Conservation (phyloP, 345 rosid genomes). For the Carallia brachiata region DNA sequence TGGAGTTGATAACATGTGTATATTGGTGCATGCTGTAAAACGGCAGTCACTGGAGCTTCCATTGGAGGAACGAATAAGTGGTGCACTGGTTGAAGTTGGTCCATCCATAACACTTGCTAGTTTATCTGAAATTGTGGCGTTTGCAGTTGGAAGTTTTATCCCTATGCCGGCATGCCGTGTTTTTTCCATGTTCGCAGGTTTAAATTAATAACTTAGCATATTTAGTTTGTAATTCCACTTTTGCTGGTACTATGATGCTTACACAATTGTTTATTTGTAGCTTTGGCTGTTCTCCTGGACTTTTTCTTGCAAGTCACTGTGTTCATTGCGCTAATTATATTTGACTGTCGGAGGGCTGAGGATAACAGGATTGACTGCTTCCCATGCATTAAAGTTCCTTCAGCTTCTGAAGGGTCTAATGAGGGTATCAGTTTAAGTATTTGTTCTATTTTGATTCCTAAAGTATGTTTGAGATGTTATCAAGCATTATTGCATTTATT, state of each 20-base stretch:
- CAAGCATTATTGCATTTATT: not conserved
- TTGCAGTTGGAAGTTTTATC: conserved; percentile 92
- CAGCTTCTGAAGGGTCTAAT: conserved; percentile 45
- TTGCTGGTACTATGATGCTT: conserved; percentile 1
- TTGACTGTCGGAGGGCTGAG: conserved; percentile 75
- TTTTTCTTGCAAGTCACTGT: conserved; percentile 96
- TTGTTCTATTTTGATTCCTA: not conserved
- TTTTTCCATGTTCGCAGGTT: conserved; percentile 98
- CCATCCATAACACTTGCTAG: conserved; percentile 99
- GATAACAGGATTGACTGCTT: conserved; percentile 81
- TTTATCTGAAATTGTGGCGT: conserved; percentile 83
- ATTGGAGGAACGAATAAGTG: conserved; percentile 72
- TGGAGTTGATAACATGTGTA: conserved; percentile 98
- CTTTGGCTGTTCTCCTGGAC: conserved; percentile 90
- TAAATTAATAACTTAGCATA: not conserved
- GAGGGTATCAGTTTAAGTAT: conserved; percentile 47
- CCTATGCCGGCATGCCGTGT: conserved; percentile 98
- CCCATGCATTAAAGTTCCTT: conserved; percentile 68
- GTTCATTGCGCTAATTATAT: conserved; percentile 86
- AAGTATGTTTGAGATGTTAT: not conserved
- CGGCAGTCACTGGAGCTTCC: conserved; percentile 71
- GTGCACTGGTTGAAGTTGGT: conserved; percentile 93
- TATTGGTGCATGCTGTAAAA: conserved; percentile 89
- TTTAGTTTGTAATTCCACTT: conserved; percentile 2
- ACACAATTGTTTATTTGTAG: conserved; percentile 41